phyloP scores from a whole-genome alignment of 2,329 filamentous ascomycete species.

The Trichoderma sp. region DNA sequence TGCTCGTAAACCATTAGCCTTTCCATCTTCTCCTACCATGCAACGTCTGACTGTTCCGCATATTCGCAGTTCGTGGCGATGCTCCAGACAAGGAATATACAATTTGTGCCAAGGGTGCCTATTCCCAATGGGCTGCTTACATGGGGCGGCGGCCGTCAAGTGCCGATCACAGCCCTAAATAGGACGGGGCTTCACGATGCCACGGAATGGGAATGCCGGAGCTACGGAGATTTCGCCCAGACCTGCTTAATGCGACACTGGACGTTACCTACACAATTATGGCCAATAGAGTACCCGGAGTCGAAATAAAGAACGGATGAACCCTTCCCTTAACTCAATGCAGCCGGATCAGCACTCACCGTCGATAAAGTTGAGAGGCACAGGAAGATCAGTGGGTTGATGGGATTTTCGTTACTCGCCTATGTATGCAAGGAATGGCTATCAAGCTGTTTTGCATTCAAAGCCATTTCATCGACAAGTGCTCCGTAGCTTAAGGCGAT shows the following conservation, averaged over 20 bases:
- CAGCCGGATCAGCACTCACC: not conserved
- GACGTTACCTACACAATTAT: not conserved
- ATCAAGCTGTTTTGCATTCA: not conserved
- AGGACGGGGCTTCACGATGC: not conserved
- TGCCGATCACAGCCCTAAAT: slow-evolving; percentile 1
- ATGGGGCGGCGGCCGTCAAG: not conserved
- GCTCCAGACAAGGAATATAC: not conserved
- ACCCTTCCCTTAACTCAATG: not conserved
- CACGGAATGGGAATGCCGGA: not conserved
- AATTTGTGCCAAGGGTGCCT: not conserved
- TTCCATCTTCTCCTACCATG: not conserved
- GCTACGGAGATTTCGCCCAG: slow-evolving; percentile 4
- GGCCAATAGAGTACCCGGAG: not conserved
- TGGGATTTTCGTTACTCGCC: not conserved
- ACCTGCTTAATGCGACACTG: not conserved
- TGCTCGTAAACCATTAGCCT: not conserved
- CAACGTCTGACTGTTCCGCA: not conserved
- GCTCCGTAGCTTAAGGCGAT: not conserved
- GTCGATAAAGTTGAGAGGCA: not conserved
- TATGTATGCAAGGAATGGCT: not conserved
- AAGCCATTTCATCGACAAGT: not conserved
- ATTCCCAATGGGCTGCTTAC: not conserved
- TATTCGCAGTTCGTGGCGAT: not conserved
- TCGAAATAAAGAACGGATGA: not conserved
- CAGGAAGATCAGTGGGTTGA: not conserved